A percentile compares a stretch with the other conserved stretches of the same genome.
Conservation (phyloP, 768 basidiomycete genomes). For the Trichaptum fuscoviolaceum region DNA sequence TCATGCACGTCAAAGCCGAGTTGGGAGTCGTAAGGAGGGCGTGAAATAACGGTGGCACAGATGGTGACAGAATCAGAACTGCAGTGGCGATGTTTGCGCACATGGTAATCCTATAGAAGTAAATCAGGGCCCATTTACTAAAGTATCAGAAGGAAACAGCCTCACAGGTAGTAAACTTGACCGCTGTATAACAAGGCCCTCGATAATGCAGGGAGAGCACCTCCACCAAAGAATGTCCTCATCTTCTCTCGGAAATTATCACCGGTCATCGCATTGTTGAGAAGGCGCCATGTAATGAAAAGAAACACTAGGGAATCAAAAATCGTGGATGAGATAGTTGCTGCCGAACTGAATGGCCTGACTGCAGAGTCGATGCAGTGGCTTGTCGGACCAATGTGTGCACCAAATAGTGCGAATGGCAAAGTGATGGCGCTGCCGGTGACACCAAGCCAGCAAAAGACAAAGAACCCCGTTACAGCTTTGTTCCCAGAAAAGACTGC, state of each 20-base stretch:
- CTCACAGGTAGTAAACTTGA: slow-evolving; percentile 4
- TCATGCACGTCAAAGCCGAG: slow-evolving; percentile 23
- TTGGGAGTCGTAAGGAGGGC: slow-evolving; percentile 26
- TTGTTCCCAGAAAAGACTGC: slow-evolving; percentile 25
- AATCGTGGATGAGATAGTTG: slow-evolving; percentile 23
- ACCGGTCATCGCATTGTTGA: not conserved
- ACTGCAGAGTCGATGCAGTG: slow-evolving; percentile 25
- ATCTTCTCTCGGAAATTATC: not conserved
- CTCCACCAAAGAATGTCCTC: not conserved
- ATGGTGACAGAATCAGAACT: not conserved
- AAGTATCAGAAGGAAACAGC: not conserved
- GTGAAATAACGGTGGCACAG: slow-evolving; percentile 19
- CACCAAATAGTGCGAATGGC: slow-evolving; percentile 21
- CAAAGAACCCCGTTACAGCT: slow-evolving; percentile 21
- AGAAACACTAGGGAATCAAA: slow-evolving; percentile 31
- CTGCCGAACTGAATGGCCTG: slow-evolving; percentile 20
- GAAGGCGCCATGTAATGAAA: slow-evolving; percentile 26
- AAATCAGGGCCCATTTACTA: not conserved
- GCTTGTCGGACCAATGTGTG: slow-evolving; percentile 28
- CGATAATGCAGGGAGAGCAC: not conserved
- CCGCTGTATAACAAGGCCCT: not conserved
- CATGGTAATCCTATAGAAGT: not conserved
- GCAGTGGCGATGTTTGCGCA: not conserved
- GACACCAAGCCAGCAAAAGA: slow-evolving; percentile 27
- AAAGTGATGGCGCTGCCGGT: slow-evolving; percentile 22